These are phyloP conservation scores for Auriscalpium orientale DNA, from an alignment of 768 basidiomycete species.

Conservation along the genomic window DNA sequence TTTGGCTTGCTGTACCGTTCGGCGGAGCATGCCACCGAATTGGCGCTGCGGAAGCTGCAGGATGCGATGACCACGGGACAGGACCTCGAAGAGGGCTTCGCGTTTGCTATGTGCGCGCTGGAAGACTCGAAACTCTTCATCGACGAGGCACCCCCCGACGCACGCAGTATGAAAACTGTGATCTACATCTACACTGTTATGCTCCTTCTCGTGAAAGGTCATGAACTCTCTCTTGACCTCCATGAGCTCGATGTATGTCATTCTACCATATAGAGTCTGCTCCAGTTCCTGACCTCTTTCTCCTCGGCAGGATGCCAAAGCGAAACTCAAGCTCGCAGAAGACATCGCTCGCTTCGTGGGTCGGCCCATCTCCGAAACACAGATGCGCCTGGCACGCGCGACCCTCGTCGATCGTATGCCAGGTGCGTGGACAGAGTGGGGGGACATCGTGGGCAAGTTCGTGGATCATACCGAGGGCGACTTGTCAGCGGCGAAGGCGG, in stretches of 20 bases:
- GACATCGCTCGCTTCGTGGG: conserved; percentile 44
- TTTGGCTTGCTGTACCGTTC: conserved; percentile 55
- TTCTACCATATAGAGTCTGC: background rate
- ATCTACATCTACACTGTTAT: conserved; percentile 54
- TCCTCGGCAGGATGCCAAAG: conserved; percentile 24
- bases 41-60: conserved; percentile 44
- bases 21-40: conserved; percentile 49
- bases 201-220: conserved; percentile 42
- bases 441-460: conserved; percentile 31
- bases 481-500: conserved; percentile 32
- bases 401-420: conserved; percentile 42
- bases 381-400: conserved; percentile 44
- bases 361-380: conserved; percentile 39
- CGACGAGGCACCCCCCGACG: conserved; percentile 51
- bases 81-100: conserved; percentile 53
- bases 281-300: background rate
- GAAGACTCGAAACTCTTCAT: conserved; percentile 55
- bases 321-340: conserved; percentile 43
- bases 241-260: conserved; percentile 41
- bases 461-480: conserved; percentile 21
- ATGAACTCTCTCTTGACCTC: conserved; percentile 41
- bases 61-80: conserved; percentile 32
- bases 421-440: conserved; percentile 40
- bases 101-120: conserved; percentile 50
- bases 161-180: conserved; percentile 50